A percentile compares a stretch with the other conserved stretches of the same genome.
phyloP scores from a whole-genome alignment of 2,329 filamentous ascomycete genomes.

The Penicillium sp. region DNA sequence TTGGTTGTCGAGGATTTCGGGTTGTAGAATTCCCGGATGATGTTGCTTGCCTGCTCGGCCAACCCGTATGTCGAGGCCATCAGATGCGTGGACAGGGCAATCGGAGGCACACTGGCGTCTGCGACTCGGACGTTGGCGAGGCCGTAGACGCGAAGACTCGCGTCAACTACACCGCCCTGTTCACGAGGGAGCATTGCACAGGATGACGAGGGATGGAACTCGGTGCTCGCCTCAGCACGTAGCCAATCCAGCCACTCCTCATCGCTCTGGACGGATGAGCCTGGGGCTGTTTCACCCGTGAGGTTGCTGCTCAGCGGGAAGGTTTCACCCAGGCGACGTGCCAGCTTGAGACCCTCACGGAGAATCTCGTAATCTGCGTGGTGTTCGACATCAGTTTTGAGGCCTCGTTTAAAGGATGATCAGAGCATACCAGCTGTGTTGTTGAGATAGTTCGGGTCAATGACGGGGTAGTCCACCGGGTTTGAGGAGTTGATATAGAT shows the following conservation, averaged over 20 bases:
- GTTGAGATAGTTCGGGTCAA: constrained; percentile 27
- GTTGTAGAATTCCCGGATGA: constrained; percentile 24
- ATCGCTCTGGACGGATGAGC: constrained; percentile 20
- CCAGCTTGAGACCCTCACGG: constrained; percentile 25
- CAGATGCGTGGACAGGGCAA: constrained; percentile 31
- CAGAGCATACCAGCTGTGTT: constrained; percentile 23
- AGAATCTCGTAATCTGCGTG: constrained; percentile 23
- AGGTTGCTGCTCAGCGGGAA: constrained; percentile 19
- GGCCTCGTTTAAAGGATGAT: background rate
- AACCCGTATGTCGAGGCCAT: constrained; percentile 35
- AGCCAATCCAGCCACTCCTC: constrained; percentile 25
- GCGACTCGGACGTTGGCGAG: constrained; percentile 30
- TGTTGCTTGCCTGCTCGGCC: constrained; percentile 28
- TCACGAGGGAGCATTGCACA: constrained; percentile 29
- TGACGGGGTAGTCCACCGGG: constrained; percentile 28
- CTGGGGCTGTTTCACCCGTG: constrained; percentile 22
- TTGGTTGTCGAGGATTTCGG: background rate
- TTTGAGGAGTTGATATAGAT: constrained; percentile 31
- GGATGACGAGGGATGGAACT: constrained; percentile 25
- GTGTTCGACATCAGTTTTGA: background rate
- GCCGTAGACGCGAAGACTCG: constrained; percentile 28
- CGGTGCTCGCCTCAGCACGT: constrained; percentile 15
- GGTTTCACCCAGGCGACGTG: constrained; percentile 22
- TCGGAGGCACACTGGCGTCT: constrained; percentile 28
- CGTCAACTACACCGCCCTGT: constrained; percentile 27